phyloP scores from a whole-genome alignment of 108 stramenopile species.

The Nitzschia palea region DNA sequence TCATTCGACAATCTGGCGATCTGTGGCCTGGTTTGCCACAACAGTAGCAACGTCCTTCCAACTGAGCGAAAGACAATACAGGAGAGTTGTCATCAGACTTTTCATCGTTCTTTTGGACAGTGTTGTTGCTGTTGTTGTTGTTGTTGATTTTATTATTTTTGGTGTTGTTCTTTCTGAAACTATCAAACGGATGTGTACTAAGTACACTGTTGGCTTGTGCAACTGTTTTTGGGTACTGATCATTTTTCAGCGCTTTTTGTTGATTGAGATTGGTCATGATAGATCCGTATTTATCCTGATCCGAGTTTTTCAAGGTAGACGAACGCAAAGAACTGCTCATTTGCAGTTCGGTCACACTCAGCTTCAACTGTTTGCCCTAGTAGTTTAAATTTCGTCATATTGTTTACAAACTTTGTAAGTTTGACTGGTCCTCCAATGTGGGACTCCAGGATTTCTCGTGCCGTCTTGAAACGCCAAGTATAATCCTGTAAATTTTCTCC shows the following conservation, averaged over 20 bases:
- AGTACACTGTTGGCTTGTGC: conserved; percentile 3
- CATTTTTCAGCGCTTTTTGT: conserved; percentile 7
- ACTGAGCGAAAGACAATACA: conserved; percentile 3
- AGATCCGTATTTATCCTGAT: conserved; percentile 7
- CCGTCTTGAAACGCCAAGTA: background rate
- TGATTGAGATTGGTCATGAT: background rate
- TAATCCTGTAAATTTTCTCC: conserved; percentile 1
- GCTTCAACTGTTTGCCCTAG: background rate
- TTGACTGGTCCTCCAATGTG: background rate
- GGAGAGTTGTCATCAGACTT: background rate
- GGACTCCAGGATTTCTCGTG: conserved; percentile 3
- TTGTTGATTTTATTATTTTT: background rate
- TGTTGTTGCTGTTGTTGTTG: background rate
- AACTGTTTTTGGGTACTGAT: conserved; percentile 11
- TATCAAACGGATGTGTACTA: conserved; percentile 12
- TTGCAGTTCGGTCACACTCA: background rate
- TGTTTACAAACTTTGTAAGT: background rate
- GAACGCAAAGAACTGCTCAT: conserved; percentile 2
- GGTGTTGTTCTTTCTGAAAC: background rate
- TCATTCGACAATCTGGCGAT: conserved; percentile 4
- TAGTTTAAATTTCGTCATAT: background rate
- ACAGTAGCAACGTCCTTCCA: conserved; percentile 14
- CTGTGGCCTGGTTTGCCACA: conserved; percentile 13
- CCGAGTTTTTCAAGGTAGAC: conserved; percentile 2
- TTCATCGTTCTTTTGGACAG: background rate